phyloP scores from a whole-genome alignment of 106 monocot species.

The Allium fistulosum region DNA sequence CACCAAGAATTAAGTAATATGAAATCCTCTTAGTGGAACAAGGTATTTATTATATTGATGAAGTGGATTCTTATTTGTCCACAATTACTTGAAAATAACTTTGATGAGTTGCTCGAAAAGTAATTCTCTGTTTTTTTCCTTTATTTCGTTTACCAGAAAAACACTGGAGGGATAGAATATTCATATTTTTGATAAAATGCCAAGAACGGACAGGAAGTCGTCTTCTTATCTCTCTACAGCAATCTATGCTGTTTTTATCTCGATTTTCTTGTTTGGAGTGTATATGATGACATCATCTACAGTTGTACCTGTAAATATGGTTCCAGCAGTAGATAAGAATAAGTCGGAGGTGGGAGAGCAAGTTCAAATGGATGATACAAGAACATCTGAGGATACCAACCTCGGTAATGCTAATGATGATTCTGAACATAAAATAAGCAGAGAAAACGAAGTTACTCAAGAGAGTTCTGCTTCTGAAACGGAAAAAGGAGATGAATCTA shows the following conservation, averaged over 20 bases:
- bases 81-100: too few relatives aligned
- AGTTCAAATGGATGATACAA: constrained; percentile 9
- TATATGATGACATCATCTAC: constrained; percentile 75
- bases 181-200: constrained; percentile 21
- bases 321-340: constrained; percentile 11
- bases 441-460: constrained; percentile 17
- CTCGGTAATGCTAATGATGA: not conserved
- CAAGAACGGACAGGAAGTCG: constrained; percentile 38
- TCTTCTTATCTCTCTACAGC: constrained; percentile 46
- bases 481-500: constrained; percentile 18
- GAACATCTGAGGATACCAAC: constrained; percentile 5
- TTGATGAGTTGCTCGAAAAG: not conserved
- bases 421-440: constrained; percentile 8
- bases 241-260: constrained; percentile 54
- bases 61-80: too few relatives aligned
- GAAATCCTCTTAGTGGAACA: too few relatives aligned
- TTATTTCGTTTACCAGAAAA: not conserved
- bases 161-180: not conserved
- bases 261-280: constrained; percentile 59
- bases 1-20: too few relatives aligned
- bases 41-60: too few relatives aligned
- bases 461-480: not conserved
- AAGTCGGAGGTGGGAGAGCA: constrained; percentile 5
- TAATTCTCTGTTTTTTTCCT: not conserved
- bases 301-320: constrained; percentile 36